Conservation (phyloP, 2,329 filamentous ascomycete species). For the Diaporthe capsici region DNA sequence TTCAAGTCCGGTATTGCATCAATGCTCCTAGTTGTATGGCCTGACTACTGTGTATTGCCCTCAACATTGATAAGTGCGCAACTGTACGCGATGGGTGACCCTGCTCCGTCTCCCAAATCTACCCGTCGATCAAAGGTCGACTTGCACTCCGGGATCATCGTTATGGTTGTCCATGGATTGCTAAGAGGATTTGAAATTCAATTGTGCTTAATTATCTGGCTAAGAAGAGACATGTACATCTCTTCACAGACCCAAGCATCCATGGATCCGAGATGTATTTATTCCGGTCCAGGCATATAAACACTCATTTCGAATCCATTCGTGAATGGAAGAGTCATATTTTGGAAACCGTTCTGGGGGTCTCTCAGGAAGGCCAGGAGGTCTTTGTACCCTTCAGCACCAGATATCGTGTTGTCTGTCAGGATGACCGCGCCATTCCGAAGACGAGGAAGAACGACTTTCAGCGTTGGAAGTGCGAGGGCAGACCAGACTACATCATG, state of each 20-base stretch:
- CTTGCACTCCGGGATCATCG: not conserved
- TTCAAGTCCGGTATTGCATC: no score
- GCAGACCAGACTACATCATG: not conserved
- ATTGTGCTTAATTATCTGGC: not conserved
- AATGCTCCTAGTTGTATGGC: no score
- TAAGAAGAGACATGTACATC: not conserved
- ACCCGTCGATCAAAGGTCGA: not conserved
- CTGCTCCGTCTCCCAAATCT: not conserved
- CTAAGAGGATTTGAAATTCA: not conserved
- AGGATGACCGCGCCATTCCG: constrained; percentile 8
- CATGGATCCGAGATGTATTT: no score
- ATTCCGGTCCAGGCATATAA: not conserved
- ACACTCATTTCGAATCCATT: constrained; percentile 46
- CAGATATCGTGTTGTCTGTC: constrained; percentile 3
- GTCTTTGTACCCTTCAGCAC: constrained; percentile 52
- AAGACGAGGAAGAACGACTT: not conserved
- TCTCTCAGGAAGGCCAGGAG: constrained; percentile 55
- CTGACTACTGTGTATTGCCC: no score
- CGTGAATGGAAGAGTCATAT: constrained; percentile 44
- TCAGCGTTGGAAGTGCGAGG: not conserved
- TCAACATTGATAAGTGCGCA: no score
- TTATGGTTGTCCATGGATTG: not conserved
- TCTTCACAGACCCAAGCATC: not conserved
- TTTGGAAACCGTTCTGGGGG: constrained; percentile 58
- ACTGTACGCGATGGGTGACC: not conserved